phyloP scores from a whole-genome alignment of 1,284 basidiomycete species.

The Baeospora myosura region DNA sequence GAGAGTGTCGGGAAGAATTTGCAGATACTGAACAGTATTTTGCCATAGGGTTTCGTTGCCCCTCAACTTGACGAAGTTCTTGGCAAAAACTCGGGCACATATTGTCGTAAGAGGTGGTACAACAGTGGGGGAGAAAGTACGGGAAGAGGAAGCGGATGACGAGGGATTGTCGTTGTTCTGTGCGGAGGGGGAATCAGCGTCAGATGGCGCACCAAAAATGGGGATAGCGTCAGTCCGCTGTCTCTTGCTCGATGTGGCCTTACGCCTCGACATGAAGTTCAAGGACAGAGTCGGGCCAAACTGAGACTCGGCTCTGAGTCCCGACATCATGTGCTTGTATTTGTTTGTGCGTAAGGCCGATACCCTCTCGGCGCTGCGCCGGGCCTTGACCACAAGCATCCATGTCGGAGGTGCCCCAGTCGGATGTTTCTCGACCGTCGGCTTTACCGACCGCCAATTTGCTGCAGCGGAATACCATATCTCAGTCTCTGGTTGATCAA shows the following conservation, averaged over 20 bases:
- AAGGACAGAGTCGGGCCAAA: not conserved
- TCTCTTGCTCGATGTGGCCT: conserved; percentile 20
- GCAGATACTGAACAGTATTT: conserved; percentile 31
- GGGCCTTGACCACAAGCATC: too few species aligned
- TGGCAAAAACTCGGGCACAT: conserved; percentile 47
- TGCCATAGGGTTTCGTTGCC: conserved; percentile 32
- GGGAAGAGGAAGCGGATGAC: conserved; percentile 43
- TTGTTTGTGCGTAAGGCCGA: too few species aligned
- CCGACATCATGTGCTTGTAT: too few species aligned
- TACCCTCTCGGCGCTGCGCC: too few species aligned
- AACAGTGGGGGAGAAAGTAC: conserved; percentile 24
- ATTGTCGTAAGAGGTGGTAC: conserved; percentile 40
- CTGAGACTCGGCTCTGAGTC: too few species aligned
- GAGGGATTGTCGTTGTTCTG: conserved; percentile 32
- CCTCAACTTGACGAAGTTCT: conserved; percentile 34
- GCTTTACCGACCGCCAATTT: conserved; percentile 68
- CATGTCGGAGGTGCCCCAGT: conserved; percentile 38
- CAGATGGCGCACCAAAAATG: conserved; percentile 33
- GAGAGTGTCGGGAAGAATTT: conserved; percentile 44
- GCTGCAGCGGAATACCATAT: conserved; percentile 32
- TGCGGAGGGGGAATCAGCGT: conserved; percentile 31
- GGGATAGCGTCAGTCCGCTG: conserved; percentile 20
- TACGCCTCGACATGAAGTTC: conserved; percentile 1
- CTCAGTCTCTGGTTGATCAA: conserved; percentile 45
- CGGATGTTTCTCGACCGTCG: conserved; percentile 71